These are phyloP conservation scores for Acacia crassicarpa DNA, from an alignment of 306 rosid genomes.

Conservation along the genomic window DNA sequence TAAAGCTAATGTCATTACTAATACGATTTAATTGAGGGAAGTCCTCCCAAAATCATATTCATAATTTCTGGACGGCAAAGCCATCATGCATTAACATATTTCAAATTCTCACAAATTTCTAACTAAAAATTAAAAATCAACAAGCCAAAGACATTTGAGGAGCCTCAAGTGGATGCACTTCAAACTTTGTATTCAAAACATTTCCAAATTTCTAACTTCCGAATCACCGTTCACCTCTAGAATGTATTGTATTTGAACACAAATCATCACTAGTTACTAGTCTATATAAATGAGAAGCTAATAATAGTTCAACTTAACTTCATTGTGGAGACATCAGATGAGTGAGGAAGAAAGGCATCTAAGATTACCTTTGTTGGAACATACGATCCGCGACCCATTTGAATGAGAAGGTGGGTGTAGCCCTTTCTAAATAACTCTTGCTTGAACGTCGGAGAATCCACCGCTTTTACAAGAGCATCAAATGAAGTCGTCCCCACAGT, in stretches of 20 bases:
- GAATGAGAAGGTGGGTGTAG: slow-evolving; percentile 72
- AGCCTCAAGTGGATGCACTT: background rate
- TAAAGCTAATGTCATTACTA: background rate
- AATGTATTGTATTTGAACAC: background rate
- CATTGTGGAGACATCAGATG: background rate
- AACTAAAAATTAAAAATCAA: background rate
- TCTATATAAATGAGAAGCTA: background rate
- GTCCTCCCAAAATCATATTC: background rate
- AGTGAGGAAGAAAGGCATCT: background rate
- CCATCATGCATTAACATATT: background rate
- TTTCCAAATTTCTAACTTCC: background rate
- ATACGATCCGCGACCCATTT: slow-evolving; percentile 82
- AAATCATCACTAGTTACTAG: background rate
- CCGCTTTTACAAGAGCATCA: slow-evolving; percentile 70
- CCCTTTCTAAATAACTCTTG: slow-evolving; percentile 60
- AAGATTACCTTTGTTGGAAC: slow-evolving; percentile 63
- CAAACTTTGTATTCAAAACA: background rate
- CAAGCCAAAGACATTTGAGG: background rate
- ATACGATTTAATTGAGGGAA: background rate
- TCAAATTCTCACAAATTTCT: background rate
- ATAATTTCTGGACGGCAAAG: background rate
- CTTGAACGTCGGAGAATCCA: slow-evolving; percentile 53
- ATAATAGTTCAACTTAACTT: slow-evolving; percentile 1
- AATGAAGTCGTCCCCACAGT: slow-evolving; percentile 87
- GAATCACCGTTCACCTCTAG: background rate